Evolutionary conservation across 306 rosid genomes (phyloP).

Genomic region (Prunus kanzakura): DNA sequence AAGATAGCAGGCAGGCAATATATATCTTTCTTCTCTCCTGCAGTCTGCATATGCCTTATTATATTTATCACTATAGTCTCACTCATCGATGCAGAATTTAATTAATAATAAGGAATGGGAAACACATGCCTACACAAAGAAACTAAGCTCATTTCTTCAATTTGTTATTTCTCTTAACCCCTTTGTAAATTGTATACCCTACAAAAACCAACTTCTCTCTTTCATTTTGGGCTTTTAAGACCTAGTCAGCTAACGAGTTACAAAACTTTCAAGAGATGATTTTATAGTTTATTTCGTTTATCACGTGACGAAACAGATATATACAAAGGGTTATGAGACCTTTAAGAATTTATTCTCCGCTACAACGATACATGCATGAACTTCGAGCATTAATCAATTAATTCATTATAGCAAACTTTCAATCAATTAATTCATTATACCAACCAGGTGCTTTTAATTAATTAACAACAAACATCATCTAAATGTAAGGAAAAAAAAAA

Average conservation of each 20-base stretch:
- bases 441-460: no score
- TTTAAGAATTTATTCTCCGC: no score
- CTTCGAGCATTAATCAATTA: no score
- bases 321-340: rapidly evolving
- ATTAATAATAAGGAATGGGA: neutral
- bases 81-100: neutral
- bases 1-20: neutral
- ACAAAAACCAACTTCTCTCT: neutral
- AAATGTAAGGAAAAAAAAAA: neutral
- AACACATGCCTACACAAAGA: neutral
- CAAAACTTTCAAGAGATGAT: neutral
- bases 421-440: no score
- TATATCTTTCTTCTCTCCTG: neutral
- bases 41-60: neutral
- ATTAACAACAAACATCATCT: no score
- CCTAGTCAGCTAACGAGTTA: neutral
- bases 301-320: no score
- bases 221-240: neutral
- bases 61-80: neutral
- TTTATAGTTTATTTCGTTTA: no score
- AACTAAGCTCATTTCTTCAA: no score
- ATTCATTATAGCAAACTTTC: no score
- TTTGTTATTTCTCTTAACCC: neutral
- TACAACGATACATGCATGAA: no score
- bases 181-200: neutral